Evolutionary conservation across 495 filamentous ascomycete genomes (phyloP).

Genomic region (Aspergillus kassunensis): DNA sequence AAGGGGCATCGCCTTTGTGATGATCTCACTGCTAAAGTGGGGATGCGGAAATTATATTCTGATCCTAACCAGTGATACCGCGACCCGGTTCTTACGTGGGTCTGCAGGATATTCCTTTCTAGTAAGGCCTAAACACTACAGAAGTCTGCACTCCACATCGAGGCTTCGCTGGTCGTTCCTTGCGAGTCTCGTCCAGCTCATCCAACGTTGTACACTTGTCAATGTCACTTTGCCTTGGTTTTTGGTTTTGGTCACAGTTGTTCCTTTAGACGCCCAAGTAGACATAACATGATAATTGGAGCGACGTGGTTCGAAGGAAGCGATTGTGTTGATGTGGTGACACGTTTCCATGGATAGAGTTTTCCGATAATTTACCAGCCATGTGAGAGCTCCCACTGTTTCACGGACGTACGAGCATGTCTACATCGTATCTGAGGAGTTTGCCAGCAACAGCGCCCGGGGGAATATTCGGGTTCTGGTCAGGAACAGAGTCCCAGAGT

Average conservation of each 20-base stretch:
- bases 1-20: background rate
- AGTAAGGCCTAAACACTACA: conserved; percentile 1
- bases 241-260: too few relatives aligned
- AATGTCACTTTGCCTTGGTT: too few relatives aligned
- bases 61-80: background rate
- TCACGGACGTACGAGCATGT: too few relatives aligned
- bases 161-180: background rate
- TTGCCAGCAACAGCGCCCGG: background rate
- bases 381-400: too few relatives aligned
- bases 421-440: too few relatives aligned
- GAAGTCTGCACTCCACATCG: background rate
- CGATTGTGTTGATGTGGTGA: background rate
- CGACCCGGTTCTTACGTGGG: background rate
- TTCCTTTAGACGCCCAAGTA: background rate
- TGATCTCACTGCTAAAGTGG: background rate
- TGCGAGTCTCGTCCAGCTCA: background rate
- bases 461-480: background rate
- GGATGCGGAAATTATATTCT: conserved; percentile 5
- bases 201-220: background rate
- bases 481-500: background rate
- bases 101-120: background rate
- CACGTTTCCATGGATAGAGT: background rate
- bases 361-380: background rate
- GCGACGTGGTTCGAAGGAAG: background rate
- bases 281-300: background rate